Base-by-base conservation (phyloP, 257 asterid species). In the Avicennia marina region DNA sequence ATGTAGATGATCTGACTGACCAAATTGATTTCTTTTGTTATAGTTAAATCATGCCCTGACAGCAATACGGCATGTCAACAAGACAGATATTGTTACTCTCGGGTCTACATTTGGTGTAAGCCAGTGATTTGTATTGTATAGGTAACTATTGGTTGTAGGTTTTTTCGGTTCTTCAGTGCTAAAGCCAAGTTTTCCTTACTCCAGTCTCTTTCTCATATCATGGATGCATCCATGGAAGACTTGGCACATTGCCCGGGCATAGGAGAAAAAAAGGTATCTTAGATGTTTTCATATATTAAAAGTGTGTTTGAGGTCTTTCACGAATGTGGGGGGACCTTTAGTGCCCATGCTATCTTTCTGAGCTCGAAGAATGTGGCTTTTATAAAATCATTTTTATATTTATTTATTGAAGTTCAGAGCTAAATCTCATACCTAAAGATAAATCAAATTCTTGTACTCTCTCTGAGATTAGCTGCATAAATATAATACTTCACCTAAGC, bases 201-300 rank as follows among this genome's bases (percentile, higher is more conserved):
- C 64, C 79, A 93, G 96, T 93, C 99, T 47, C 88, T 86, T 45
- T 75, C 95, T 32, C 76, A 82, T 61, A 77, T 89, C 65, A 89
- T 93, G 99, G 99, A 93, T 58, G 94, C 97, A 60, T 86, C 99
- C 38, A 89, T 93, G 97, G 97, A 93, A 71, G 99, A 89, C 72
- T 81, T 93, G 58, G 94, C 97, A 48, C 94, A 95, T 68, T 93
- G 99, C 82, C 99, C 96, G 1, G 97, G 97, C 66, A 89, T 93
- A 65, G 99, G 99, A 70, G 99, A 93, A 60, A 84, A 84, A 69
- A 93, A 93, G 99, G 97, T 86, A 76, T 56, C 21, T 58, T 47
- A 39, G 13, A 7, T 58, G 40, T 64, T 44, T 15, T 15, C 10
- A 1, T 31, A 4, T 44, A 20, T 21, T 8, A n/a, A 11, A 32